These are phyloP conservation scores for Fraxinus baroniana DNA, from an alignment of 305 asterid species.

Conservation along the genomic window DNA sequence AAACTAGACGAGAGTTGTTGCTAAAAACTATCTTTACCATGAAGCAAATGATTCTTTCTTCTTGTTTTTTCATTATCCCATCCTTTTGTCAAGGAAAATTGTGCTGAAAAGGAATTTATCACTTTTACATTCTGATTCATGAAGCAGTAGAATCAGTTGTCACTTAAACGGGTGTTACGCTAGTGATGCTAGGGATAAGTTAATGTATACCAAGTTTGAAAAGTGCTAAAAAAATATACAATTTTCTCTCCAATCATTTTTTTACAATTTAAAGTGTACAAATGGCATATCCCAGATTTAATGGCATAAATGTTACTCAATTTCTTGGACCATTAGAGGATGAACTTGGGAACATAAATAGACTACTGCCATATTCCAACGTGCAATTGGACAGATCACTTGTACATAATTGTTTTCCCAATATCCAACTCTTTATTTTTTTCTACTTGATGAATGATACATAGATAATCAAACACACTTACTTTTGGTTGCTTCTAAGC, in stretches of 20 bases:
- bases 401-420: slow-evolving; percentile 18
- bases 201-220: neutral
- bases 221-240: neutral
- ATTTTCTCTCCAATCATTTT: neutral
- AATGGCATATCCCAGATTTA: neutral
- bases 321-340: neutral
- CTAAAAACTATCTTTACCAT: slow-evolving; percentile 24
- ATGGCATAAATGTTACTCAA: neutral
- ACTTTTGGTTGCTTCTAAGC: slow-evolving; percentile 82
- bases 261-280: neutral
- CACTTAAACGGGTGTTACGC: neutral
- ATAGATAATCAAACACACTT: slow-evolving; percentile 22
- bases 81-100: neutral
- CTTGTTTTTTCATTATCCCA: neutral
- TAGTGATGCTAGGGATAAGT: too few relatives aligned
- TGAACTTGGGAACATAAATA: neutral
- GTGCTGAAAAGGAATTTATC: neutral
- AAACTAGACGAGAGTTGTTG: slow-evolving; percentile 2
- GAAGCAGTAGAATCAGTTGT: neutral
- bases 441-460: slow-evolving; percentile 17
- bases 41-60: slow-evolving; percentile 36
- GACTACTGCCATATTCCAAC: slow-evolving; percentile 12
- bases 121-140: neutral
- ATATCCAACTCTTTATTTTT: slow-evolving; percentile 15
- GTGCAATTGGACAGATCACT: slow-evolving; percentile 15